These are phyloP conservation scores for Chamaecrista fasciculata DNA, from an alignment of 306 rosid genomes.

Conservation along the genomic window DNA sequence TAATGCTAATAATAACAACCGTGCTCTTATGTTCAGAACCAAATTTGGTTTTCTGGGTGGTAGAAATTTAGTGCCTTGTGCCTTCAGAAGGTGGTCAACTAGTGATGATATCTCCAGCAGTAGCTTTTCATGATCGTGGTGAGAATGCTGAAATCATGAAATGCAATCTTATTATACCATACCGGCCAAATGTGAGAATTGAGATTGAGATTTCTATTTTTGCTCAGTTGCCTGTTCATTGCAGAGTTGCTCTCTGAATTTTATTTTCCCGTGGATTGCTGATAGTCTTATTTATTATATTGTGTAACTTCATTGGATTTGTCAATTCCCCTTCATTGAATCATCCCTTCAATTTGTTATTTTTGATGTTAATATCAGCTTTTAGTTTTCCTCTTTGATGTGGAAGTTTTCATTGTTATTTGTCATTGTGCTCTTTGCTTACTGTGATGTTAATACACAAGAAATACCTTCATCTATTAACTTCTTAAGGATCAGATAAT, in stretches of 20 bases:
- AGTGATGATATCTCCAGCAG: slow-evolving; percentile 34
- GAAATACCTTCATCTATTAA: background rate
- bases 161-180: slow-evolving; percentile 8
- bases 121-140: slow-evolving; percentile 28
- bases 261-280: background rate
- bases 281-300: background rate
- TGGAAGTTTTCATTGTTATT: background rate
- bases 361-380: background rate
- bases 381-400: background rate
- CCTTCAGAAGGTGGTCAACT: slow-evolving; percentile 63
- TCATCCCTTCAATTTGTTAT: slow-evolving; percentile 8
- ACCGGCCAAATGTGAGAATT: background rate
- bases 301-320: slow-evolving; percentile 14
- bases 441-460: background rate
- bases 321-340: slow-evolving; percentile 13
- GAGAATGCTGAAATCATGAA: slow-evolving; percentile 12
- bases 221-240: slow-evolving; percentile 25
- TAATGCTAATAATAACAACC: slow-evolving; percentile 36
- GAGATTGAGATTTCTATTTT: background rate
- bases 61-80: slow-evolving; percentile 54
- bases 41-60: slow-evolving; percentile 56
- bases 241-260: slow-evolving; percentile 9
- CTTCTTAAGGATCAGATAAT: background rate
- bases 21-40: slow-evolving; percentile 47
- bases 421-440: background rate